Percentiles rank a stretch among this genome's conserved stretches.
Conservation (phyloP, 1,139 yeast species). For the Lodderomyces beijingensis region DNA sequence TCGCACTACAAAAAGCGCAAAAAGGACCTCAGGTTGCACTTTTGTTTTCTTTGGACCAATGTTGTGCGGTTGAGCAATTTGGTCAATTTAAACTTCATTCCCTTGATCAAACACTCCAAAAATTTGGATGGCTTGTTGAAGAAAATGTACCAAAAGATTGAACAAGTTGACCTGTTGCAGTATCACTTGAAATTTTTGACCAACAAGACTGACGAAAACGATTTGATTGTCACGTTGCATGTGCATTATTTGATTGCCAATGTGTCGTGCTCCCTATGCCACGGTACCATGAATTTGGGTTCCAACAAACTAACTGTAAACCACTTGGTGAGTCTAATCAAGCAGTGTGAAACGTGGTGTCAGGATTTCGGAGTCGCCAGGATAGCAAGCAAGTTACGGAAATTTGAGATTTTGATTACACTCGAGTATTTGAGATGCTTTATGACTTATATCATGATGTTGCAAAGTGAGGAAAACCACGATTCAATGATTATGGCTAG, state of each 20-base stretch:
- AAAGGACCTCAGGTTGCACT: slow-evolving; percentile 27
- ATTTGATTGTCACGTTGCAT: slow-evolving; percentile 20
- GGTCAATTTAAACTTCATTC: slow-evolving; percentile 25
- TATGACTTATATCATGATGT: slow-evolving; percentile 26
- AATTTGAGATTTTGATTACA: slow-evolving; percentile 25
- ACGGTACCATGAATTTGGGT: slow-evolving; percentile 22
- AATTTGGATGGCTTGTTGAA: slow-evolving; percentile 19
- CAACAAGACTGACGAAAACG: slow-evolving; percentile 16
- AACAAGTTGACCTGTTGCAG: slow-evolving; percentile 22
- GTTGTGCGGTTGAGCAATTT: slow-evolving; percentile 31
- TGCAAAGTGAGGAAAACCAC: slow-evolving; percentile 33
- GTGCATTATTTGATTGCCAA: slow-evolving; percentile 28
- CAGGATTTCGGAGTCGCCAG: slow-evolving; percentile 17
- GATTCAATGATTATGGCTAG: slow-evolving; percentile 17
- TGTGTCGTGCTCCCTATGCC: slow-evolving; percentile 20
- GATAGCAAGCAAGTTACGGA: slow-evolving; percentile 13
- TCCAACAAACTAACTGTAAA: slow-evolving; percentile 22
- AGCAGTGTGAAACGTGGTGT: slow-evolving; percentile 24
- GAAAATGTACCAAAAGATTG: slow-evolving; percentile 21
- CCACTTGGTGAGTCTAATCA: slow-evolving; percentile 20
- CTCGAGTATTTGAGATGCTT: slow-evolving; percentile 29
- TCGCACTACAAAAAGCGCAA: slow-evolving; percentile 17
- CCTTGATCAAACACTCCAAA: slow-evolving; percentile 20
- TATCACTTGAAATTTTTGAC: slow-evolving; percentile 24
- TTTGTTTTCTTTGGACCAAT: slow-evolving; percentile 36